Conservation (phyloP, 2,329 filamentous ascomycete genomes). For the Colletotrichum cordylinicola region DNA sequence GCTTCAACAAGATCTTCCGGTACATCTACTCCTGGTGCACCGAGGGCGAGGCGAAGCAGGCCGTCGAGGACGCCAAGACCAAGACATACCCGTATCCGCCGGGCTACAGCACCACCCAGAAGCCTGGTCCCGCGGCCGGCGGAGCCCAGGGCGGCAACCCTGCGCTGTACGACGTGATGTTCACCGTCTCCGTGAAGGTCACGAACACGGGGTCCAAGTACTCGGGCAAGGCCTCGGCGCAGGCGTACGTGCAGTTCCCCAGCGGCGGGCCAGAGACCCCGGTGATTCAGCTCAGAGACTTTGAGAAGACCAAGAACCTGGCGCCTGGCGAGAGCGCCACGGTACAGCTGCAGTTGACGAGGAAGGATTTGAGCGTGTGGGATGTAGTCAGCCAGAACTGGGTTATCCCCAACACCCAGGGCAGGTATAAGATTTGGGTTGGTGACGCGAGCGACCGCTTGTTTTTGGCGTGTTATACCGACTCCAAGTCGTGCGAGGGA, state of each 20-base stretch:
- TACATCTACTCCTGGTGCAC: conserved; percentile 75
- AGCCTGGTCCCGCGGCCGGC: conserved; percentile 60
- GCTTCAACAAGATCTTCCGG: conserved; percentile 65
- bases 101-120: conserved; percentile 64
- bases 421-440: conserved; percentile 44
- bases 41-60: conserved; percentile 41
- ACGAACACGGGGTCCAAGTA: conserved; percentile 55
- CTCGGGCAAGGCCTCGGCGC: conserved; percentile 50
- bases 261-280: conserved; percentile 64
- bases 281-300: conserved; percentile 71
- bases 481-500: conserved; percentile 9
- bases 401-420: conserved; percentile 51
- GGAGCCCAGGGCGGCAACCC: conserved; percentile 75
- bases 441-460: conserved; percentile 40
- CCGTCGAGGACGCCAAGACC: conserved; percentile 38
- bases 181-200: conserved; percentile 50
- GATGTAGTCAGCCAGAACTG: conserved; percentile 72
- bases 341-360: conserved; percentile 65
- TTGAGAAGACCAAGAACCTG: conserved; percentile 68
- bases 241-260: conserved; percentile 53
- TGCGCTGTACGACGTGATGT: conserved; percentile 60
- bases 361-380: conserved; percentile 78
- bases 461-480: conserved; percentile 23
- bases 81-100: conserved; percentile 66
- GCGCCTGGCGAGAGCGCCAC: conserved; percentile 56